Percentiles rank a stretch among this genome's conserved stretches.
phyloP scores from a whole-genome alignment of 2,329 filamentous ascomycete genomes.

The Madurella mycetomatis region DNA sequence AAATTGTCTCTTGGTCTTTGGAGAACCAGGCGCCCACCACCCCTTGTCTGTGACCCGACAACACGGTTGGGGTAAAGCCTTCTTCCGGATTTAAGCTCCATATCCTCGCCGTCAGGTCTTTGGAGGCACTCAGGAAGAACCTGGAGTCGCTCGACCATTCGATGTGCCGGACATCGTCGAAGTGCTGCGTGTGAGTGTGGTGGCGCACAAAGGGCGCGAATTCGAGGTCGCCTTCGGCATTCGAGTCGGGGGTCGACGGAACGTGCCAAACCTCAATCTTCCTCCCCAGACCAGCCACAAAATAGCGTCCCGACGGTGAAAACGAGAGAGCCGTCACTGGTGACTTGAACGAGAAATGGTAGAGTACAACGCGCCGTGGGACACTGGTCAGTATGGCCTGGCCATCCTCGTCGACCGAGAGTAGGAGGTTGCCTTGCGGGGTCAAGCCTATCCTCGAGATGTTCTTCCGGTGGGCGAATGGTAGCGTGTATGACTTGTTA shows the following conservation, averaged over 20 bases:
- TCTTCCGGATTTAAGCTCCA: slow-evolving; percentile 89
- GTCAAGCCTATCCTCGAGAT: slow-evolving; percentile 84
- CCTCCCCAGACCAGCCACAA: slow-evolving; percentile 81
- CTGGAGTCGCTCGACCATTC: slow-evolving; percentile 96
- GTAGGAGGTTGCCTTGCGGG: slow-evolving; percentile 83
- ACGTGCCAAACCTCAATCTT: slow-evolving; percentile 95
- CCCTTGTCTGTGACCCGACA: slow-evolving; percentile 85
- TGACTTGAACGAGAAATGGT: slow-evolving; percentile 93
- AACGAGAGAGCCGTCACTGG: slow-evolving; percentile 80
- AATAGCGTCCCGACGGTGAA: slow-evolving; percentile 84
- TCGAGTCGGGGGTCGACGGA: slow-evolving; percentile 79
- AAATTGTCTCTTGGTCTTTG: slow-evolving; percentile 89
- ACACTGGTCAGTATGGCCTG: slow-evolving; percentile 91
- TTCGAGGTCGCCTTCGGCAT: slow-evolving; percentile 75
- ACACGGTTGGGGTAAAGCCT: slow-evolving; percentile 81
- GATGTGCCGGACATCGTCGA: slow-evolving; percentile 78
- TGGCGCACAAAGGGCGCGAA: slow-evolving; percentile 93
- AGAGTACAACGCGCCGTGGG: slow-evolving; percentile 76
- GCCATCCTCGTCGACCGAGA: slow-evolving; percentile 92
- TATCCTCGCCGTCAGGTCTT: slow-evolving; percentile 87
- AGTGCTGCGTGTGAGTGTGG: slow-evolving; percentile 81
- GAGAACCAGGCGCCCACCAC: slow-evolving; percentile 98
- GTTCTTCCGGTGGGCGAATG: slow-evolving; percentile 90
- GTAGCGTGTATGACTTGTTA: slow-evolving; percentile 82
- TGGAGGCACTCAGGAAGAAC: slow-evolving; percentile 89